Percentiles rank a stretch among this genome's conserved stretches.
Evolutionary conservation across 2,329 filamentous ascomycete species (phyloP).

Genomic region (Reticulascus tulasneorum): DNA sequence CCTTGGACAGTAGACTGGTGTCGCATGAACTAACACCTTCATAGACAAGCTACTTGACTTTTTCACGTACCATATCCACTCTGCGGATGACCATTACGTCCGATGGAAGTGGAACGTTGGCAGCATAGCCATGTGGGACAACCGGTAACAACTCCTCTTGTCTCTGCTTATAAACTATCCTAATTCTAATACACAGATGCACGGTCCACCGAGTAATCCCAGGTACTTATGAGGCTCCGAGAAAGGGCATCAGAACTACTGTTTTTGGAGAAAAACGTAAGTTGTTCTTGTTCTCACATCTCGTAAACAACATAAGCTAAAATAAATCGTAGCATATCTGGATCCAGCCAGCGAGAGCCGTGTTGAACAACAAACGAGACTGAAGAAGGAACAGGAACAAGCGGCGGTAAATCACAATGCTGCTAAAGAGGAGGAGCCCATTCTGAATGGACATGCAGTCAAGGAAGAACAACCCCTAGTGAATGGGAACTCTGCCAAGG

Average conservation of each 20-base stretch:
- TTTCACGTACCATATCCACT: constrained; percentile 41
- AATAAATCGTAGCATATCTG: constrained; percentile 22
- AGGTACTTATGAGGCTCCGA: constrained; percentile 30
- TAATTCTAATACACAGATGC: constrained; percentile 21
- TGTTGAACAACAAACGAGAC: constrained; percentile 6
- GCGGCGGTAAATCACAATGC: too few species aligned
- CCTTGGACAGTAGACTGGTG: too few species aligned
- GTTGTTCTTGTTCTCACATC: constrained; percentile 14
- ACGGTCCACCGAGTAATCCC: constrained; percentile 38
- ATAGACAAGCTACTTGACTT: constrained; percentile 44
- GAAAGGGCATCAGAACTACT: constrained; percentile 35
- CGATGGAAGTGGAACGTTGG: constrained; percentile 47
- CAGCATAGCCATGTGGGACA: constrained; percentile 49
- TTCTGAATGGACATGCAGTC: too few species aligned
- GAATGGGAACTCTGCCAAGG: too few species aligned
- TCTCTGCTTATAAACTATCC: not conserved
- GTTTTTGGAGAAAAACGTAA: constrained; percentile 41
- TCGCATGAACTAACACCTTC: too few species aligned
- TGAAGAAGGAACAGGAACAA: not conserved
- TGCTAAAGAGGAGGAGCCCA: too few species aligned
- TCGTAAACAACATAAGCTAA: not conserved
- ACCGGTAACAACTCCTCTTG: constrained; percentile 24
- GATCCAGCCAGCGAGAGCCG: constrained; percentile 25
- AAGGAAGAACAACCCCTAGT: too few species aligned
- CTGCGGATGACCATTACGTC: constrained; percentile 45